phyloP scores from a whole-genome alignment of 768 basidiomycete species.

The Leccinum imitatum region DNA sequence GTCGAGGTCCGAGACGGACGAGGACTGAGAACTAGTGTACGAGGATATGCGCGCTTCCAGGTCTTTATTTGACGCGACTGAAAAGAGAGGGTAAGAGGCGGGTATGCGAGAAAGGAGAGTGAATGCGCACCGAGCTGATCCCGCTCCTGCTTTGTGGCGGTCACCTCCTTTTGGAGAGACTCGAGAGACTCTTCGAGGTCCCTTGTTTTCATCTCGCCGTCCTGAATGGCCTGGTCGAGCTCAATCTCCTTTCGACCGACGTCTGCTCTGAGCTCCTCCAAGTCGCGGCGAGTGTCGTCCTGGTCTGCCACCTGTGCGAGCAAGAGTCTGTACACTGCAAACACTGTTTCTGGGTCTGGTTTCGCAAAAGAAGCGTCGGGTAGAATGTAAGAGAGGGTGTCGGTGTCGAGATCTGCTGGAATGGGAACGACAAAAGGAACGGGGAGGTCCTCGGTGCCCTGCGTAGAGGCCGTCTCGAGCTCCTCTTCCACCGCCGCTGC shows the following conservation, averaged over 20 bases:
- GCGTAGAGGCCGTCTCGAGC: slow-evolving; percentile 34
- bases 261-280: slow-evolving; percentile 71
- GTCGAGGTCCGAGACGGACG: slow-evolving; percentile 63
- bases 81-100: slow-evolving; percentile 15
- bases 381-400: slow-evolving; percentile 55
- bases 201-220: slow-evolving; percentile 60
- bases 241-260: slow-evolving; percentile 75
- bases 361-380: slow-evolving; percentile 58
- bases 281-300: slow-evolving; percentile 56
- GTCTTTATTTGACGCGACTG: slow-evolving; percentile 45
- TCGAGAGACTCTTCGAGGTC: slow-evolving; percentile 58
- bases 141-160: slow-evolving; percentile 56
- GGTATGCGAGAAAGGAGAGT: slow-evolving; percentile 5
- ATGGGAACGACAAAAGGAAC: slow-evolving; percentile 39
- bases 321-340: slow-evolving; percentile 62
- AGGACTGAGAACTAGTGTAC: slow-evolving; percentile 56
- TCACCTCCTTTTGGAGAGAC: slow-evolving; percentile 53
- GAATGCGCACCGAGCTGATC: slow-evolving; percentile 60
- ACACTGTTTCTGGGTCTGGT: slow-evolving; percentile 57
- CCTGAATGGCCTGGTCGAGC: slow-evolving; percentile 80
- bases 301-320: slow-evolving; percentile 55
- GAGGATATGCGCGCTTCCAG: slow-evolving; percentile 57
- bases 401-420: slow-evolving; percentile 68
- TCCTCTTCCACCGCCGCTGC: slow-evolving; percentile 28
- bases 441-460: slow-evolving; percentile 35